Percentiles rank a stretch among this genome's conserved stretches.
Evolutionary conservation across 2,329 filamentous ascomycete genomes (phyloP).

Genomic region (Davidsoniella australis): DNA sequence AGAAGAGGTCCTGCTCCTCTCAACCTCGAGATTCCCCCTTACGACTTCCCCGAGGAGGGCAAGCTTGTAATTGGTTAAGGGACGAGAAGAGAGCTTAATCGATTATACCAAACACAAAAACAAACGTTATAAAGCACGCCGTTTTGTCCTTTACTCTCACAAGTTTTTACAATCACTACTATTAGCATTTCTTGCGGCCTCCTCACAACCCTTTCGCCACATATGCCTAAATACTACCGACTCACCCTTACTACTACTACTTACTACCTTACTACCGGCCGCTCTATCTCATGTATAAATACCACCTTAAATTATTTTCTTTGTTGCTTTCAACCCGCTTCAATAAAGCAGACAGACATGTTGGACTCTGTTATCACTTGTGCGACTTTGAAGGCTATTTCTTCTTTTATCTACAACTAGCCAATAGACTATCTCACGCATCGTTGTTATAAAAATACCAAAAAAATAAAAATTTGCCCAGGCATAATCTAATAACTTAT

Average conservation of each 20-base stretch:
- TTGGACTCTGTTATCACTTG: conserved; percentile 7
- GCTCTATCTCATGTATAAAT: conserved; percentile 7
- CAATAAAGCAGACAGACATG: conserved; percentile 4
- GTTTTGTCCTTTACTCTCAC: conserved; percentile 7
- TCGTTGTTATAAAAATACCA: too few relatives aligned
- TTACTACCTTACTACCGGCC: neutral
- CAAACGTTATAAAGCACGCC: conserved; percentile 10
- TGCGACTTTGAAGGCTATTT: conserved; percentile 1
- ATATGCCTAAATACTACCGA: neutral
- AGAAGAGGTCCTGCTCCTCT: conserved; percentile 92
- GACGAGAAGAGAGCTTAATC: conserved; percentile 13
- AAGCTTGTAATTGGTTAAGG: conserved; percentile 83
- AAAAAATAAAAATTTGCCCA: too few relatives aligned
- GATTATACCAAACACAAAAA: conserved; percentile 10
- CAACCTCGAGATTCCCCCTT: conserved; percentile 86
- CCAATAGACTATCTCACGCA: conserved; percentile 10
- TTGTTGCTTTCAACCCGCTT: conserved; percentile 4
- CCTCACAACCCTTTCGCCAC: neutral
- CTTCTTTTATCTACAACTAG: neutral
- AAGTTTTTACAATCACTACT: conserved; percentile 3
- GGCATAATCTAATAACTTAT: too few relatives aligned
- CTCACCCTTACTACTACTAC: neutral
- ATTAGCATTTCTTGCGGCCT: neutral
- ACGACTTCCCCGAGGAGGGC: conserved; percentile 83
- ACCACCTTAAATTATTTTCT: conserved; percentile 1